Evolutionary conservation across 805 yeast species (phyloP), one percentile per base, ranked within the genome.

Genomic region (Wickerhamiella lipophila): DNA sequence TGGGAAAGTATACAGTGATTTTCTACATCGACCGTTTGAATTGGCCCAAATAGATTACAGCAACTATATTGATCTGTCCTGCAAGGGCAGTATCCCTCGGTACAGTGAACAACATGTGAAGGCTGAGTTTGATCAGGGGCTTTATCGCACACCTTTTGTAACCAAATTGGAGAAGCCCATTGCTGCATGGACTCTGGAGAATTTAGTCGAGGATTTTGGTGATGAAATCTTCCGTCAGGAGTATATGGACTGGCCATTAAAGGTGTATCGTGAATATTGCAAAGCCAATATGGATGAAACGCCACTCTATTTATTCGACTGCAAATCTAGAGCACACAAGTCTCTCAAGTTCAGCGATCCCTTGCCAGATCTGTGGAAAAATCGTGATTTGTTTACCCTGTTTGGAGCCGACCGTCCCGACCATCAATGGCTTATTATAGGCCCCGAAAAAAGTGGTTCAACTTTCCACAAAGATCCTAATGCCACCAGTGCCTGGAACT

Each of bases 401-500:
- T 74, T 81, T 50, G 68, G 65, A 13, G 52, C 57, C 7, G 57
- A 62, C 55, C 56, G 96, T 45, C 96, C 96, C 1, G 95, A 87
- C 63, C 81, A 83, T 61, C 75, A 89, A n/a, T 87, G 96, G 96
- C 67, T 87, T 19, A 88, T 88, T 42, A 73, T 83, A 6, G 96
- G 96, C 0, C 87, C 94, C 1, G 69, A 67, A 18, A 65, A 94
- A 44, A 78, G 86, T 6, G 96, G 96, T 0, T 83, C 94, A 0
- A 82, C 94, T 0, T 87, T 86, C 63, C 96, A 87, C 63, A 87
- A 88, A 58, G 96, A 87, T 59, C 96, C 96, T 6, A 87, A 87
- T 60, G 75, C 77, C 41, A 88, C 96, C 0, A 77, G 82, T 46
- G 96, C 96, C 0, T 87, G 96, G 96, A 87, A 87, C 61, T 75